Base-by-base conservation (phyloP, 805 yeast species). In the Lipomyces sp. region DNA sequence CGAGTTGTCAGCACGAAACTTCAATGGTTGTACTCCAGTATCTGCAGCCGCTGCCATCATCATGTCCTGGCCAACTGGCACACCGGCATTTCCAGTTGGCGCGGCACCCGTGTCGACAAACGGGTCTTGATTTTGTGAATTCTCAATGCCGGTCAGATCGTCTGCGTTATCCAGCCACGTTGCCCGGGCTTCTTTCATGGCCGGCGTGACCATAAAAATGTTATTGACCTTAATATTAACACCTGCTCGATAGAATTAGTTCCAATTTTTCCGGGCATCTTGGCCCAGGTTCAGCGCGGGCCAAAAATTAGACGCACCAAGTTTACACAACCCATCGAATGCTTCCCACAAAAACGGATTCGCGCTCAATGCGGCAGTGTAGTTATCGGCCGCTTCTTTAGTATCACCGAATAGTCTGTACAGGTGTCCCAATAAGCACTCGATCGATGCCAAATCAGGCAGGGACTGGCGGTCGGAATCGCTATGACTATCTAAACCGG, bases 281-380 rank as follows among this genome's bases (percentile, higher is more conserved):
- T n/a, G 10, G 30, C 10, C 18, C 35, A 18, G 11, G 11, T n/a
- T n/a, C n/a, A n/a, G n/a, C n/a, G n/a, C n/a, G 13, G 15, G 48
- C 1, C 24, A 24, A 24, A 24, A 24, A 24, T 5, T n/a, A 30
- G 3, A 32, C 64, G 45, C 57, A 59, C 69, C 70, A 2, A 70
- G 67, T 29, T 62, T 61, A 72, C 92, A 86, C 58, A 95, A 79
- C 54, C 88, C 87, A 70, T 88, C 91, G 69, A 91, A 87, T 0
- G 97, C 92, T 74, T 92, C 97, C 85, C 95, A 92, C 53, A 92
- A 82, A 74, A 82, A 90, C 18, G 96, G 97, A 75, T 95, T 90
- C 69, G 82, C 78, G 66, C 86, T 85, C 64, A 92, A 81, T 0
- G 94, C 90, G 70, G 84, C 85, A 0, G 90, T 83, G 75, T 88